Conservation (phyloP, 2,329 filamentous ascomycete species). For the Aspergillus transmontanensis region DNA sequence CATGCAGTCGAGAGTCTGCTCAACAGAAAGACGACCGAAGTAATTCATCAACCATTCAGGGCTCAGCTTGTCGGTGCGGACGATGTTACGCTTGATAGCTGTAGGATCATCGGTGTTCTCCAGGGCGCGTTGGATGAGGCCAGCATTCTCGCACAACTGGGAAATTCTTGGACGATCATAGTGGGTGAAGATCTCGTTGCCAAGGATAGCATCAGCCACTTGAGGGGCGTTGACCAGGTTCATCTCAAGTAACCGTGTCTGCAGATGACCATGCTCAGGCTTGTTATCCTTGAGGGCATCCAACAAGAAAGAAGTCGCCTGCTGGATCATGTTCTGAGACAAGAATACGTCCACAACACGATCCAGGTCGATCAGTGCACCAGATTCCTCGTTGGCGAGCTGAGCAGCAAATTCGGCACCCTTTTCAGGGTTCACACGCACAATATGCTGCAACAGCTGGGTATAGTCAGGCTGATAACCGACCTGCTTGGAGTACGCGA, state of each 20-base stretch:
- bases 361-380: constrained; percentile 86
- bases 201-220: constrained; percentile 94
- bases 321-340: constrained; percentile 95
- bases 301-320: constrained; percentile 95
- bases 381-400: constrained; percentile 84
- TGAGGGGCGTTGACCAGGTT: constrained; percentile 95
- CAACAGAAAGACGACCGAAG: constrained; percentile 92
- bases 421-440: constrained; percentile 88
- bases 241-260: constrained; percentile 96
- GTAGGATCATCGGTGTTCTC: constrained; percentile 93
- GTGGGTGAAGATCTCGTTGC: constrained; percentile 98
- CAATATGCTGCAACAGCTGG: constrained; percentile 86
- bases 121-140: constrained; percentile 80
- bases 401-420: constrained; percentile 92
- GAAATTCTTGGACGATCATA: constrained; percentile 92
- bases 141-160: constrained; percentile 88
- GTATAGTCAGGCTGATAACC: constrained; percentile 97
- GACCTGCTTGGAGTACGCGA: constrained; percentile 81
- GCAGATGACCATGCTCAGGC: constrained; percentile 88
- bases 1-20: constrained; percentile 90
- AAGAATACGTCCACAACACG: constrained; percentile 98
- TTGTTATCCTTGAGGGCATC: constrained; percentile 94
- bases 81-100: constrained; percentile 87
- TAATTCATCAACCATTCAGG: constrained; percentile 89
- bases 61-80: constrained; percentile 79